These are phyloP conservation scores for Fusarium scirpi DNA, from an alignment of 2,329 filamentous ascomycete species.

Conservation along the genomic window DNA sequence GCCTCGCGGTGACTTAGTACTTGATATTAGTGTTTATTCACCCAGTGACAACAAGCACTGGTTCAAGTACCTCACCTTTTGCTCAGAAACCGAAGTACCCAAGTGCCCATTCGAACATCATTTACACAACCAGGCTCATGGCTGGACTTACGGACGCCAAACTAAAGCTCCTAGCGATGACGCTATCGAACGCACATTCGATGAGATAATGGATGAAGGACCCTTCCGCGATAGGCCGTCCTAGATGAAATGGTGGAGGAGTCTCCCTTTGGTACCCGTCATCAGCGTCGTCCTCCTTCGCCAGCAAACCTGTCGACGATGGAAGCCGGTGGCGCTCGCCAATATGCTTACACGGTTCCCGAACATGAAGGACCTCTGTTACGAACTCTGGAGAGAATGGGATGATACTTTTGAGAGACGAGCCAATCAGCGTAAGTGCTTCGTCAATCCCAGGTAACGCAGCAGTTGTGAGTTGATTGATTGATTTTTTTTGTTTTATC, in stretches of 20 bases:
- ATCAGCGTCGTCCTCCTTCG: slow-evolving; percentile 52
- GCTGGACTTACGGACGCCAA: slow-evolving; percentile 47
- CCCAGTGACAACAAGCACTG: slow-evolving; percentile 52
- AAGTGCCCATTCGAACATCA: slow-evolving; percentile 17
- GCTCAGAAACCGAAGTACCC: slow-evolving; percentile 31
- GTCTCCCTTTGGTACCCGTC: slow-evolving; percentile 51
- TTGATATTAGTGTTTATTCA: slow-evolving; percentile 56
- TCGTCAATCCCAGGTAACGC: slow-evolving; percentile 14
- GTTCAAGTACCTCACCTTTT: slow-evolving; percentile 52
- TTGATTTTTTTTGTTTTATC: too few species aligned
- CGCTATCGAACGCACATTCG: slow-evolving; percentile 42
- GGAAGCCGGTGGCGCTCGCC: slow-evolving; percentile 49
- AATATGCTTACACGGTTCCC: slow-evolving; percentile 53
- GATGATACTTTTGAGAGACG: slow-evolving; percentile 10
- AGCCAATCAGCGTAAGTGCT: slow-evolving; percentile 50
- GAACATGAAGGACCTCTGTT: slow-evolving; percentile 53
- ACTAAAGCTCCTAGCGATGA: slow-evolving; percentile 20
- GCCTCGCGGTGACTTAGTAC: slow-evolving; percentile 48
- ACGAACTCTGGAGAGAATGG: slow-evolving; percentile 56
- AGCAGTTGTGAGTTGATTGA: too few species aligned
- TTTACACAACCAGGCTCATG: slow-evolving; percentile 47
- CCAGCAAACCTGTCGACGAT: slow-evolving; percentile 54
- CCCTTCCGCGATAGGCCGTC: slow-evolving; percentile 43
- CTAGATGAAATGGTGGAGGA: slow-evolving; percentile 51
- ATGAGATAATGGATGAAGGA: slow-evolving; percentile 48